Base-by-base conservation (phyloP, 495 filamentous ascomycete genomes). In the Penicillium chermesinum region DNA sequence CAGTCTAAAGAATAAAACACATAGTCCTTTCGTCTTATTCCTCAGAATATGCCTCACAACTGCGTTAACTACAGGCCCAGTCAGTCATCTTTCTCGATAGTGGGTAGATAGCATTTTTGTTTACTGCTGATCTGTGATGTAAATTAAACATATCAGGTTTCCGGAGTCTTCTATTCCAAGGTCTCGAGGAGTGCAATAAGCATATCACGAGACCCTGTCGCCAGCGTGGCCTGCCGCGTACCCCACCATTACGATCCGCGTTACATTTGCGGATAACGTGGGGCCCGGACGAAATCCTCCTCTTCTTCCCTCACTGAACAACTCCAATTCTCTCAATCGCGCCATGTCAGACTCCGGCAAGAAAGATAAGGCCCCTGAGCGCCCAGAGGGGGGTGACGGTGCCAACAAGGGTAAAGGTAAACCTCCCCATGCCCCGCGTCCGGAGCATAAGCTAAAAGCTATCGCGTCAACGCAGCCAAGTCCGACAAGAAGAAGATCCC, bases 321-420 rank as follows among this genome's bases (percentile, higher is more conserved):
- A n/a, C 18, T 10, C 39, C 41, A 19, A 16, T 22, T 30, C 37
- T 35, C 32, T 18, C 40, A 45, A 39, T 18, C 20, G 35, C 32
- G 52, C 45, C 46, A 74, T 74, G 71, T 59, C 71, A 20, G 66
- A 72, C 39, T 50, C 64, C 13, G 57, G 65, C 38, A 65, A 72
- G 32, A 72, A 74, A 58, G 68, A 65, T 49, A 74, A 74, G 42
- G 63, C 60, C 33, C 63, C 68, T 32, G 25, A 65, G 54, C 57
- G 42, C 30, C 47, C 46, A 7, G 54, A 66, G 13, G 36, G 56
- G 18, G 10, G 33, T 41, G 37, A 49, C n/a, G 33, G 38, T 14
- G 34, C 38, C 16, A 19, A 41, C 15, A 48, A 27, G 25, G 42
- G 34, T 22, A 43, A 52, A 14, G 40, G 57, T 60, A 53, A n/a